Base-by-base conservation (phyloP, 1,139 yeast genomes). In the Debaryomycetaceae sp. region DNA sequence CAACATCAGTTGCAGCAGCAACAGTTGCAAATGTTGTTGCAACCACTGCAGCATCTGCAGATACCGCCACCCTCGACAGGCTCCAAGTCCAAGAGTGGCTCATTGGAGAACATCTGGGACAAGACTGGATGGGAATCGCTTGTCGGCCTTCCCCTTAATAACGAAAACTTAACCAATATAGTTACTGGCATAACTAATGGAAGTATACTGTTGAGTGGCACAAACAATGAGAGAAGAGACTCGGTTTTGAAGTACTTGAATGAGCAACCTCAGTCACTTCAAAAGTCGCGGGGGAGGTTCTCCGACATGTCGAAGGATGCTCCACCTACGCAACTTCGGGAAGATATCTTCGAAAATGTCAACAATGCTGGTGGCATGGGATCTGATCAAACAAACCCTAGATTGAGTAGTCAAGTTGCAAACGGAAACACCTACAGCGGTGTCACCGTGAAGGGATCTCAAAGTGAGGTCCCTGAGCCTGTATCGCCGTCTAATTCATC, bases 201-300 rank as follows among this genome's bases (percentile, higher is more conserved):
- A 3, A 60, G 65, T 25, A 54, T 65, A 22, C 72, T 65, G 40
- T 59, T 65, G 23, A 52, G 49, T 34, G 59, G 56, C 34, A 65
- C 66, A 69, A 63, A 60, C 38, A 50, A 52, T 31, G 68, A 62
- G 38, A 53, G 72, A 30, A 48, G 72, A 34, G 66, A 63, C 39
- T 63, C 71, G 2, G 60, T 66, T 11, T 47, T 65, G 37, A 64
- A 61, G 36, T 46, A 61, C 6, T 49, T 67, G 11, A 61, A 47
- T 38, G 67, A 61, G 14, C 27, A 30, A 37, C 28, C 23, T 32
- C 16, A 27, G 29, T 28, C 29, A 25, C 30, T 14, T 21, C 22
- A 7, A n/a, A 29, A 13, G 13, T 5, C 14, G 17, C 15, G 14
- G 5, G n/a, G 28, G n/a, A 25, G 14, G 12, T n/a, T n/a, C n/a